Base-by-base conservation (phyloP, 768 basidiomycete species). In the Suillus cothurnatus region DNA sequence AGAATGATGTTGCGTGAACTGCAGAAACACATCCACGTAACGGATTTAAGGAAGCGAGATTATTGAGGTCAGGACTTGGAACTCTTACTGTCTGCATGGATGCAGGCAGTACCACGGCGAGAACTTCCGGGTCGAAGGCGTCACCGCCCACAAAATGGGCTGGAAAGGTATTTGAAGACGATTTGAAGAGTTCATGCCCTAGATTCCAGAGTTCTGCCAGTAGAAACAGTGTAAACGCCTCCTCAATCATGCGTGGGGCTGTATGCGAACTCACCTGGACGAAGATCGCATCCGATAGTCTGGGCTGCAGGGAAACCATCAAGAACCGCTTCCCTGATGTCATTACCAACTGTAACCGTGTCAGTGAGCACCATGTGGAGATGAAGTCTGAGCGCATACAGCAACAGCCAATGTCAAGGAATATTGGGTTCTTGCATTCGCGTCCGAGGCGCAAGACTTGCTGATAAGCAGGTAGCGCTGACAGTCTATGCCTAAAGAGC, bases 151-250 rank as follows among this genome's bases (percentile, higher is more conserved):
- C 61, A 71, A 89, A 89, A 0, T 77, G 72, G 0, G 80, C 84
- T 1, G 85, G 83, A 72, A 85, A 88, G 0, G 80, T 77, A 32
- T 81, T 78, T 0, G 82, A 80, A 0, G 82, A 84, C 4, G 83
- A 80, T 60, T 71, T 81, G 78, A 88, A 90, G 17, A 90, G 74
- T 45, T 84, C 79, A 69, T 88, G 86, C 1, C 88, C 88, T 5
- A 82, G 75, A 6, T 84, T 77, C 86, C 85, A 88, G 67, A 85
- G 88, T 6, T 74, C 87, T 87, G 64, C 85, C 21, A 21, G 9
- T n/a, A 21, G 43, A 26, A 11, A 55, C 34, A 50, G 17, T 61
- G 17, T 6, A 4, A 21, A 32, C 21, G 23, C 3, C 38, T 41
- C 36, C 34, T 21, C 19, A 41, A 2, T 15, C 12, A n/a, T 39